Conservation (phyloP, 352 stramenopile species). For the Pythium sukuiense region DNA sequence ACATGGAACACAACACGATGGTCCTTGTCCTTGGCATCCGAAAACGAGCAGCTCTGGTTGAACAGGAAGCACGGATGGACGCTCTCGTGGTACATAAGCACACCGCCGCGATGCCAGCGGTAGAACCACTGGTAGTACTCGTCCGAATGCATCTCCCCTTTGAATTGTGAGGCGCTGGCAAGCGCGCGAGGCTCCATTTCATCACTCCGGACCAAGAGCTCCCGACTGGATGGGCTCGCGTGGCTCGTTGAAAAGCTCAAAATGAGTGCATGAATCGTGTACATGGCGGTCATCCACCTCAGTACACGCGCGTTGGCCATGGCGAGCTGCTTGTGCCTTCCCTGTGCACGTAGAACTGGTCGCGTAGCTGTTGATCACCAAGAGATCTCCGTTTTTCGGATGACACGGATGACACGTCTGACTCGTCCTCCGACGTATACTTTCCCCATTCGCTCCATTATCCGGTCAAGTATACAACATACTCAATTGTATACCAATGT, state of each 20-base stretch:
- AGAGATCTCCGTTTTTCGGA: background rate
- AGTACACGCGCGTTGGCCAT: background rate
- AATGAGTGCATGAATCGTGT: conserved; percentile 4
- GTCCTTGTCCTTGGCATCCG: conserved; percentile 10
- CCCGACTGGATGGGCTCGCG: background rate
- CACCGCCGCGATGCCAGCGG: conserved; percentile 37
- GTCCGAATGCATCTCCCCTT: conserved; percentile 1
- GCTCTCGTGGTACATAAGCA: conserved; percentile 36
- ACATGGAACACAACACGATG: conserved; percentile 15
- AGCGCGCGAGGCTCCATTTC: conserved; percentile 4
- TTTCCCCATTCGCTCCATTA: conserved; percentile 5
- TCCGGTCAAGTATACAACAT: conserved; percentile 5
- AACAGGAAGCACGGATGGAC: conserved; percentile 30
- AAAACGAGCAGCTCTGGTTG: conserved; percentile 29
- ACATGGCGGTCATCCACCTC: background rate
- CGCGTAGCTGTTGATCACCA: background rate
- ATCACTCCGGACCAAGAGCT: background rate
- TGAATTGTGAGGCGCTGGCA: conserved; percentile 1
- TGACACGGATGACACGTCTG: conserved; percentile 10
- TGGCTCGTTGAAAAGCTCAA: background rate
- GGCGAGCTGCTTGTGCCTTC: background rate
- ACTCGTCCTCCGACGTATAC: conserved; percentile 14
- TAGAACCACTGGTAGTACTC: conserved; percentile 27
- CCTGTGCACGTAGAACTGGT: background rate
- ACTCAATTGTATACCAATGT: background rate